Base-by-base conservation (phyloP, 768 basidiomycete genomes). In the Podaxis mareebaensis region DNA sequence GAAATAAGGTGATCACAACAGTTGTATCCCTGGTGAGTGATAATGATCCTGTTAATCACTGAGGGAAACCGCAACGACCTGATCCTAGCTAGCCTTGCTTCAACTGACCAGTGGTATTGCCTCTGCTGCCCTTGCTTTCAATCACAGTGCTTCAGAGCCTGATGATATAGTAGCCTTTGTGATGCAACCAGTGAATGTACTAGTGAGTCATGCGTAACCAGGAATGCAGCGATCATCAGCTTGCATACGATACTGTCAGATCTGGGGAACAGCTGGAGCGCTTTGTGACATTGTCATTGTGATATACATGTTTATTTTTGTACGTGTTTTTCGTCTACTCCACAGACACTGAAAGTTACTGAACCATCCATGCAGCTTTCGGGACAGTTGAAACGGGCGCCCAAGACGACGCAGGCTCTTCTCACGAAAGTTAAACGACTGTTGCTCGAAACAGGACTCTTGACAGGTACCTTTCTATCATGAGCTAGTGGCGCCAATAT, bases 251-350 rank as follows among this genome's bases (percentile, higher is more conserved):
- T 8, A 13, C 7, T 26, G 12, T 33, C n/a, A 49, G 58, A 24
- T 5, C 2, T 58, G 58, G 58, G 58, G 44, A 13, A 3, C 46
- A 13, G 6, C 30, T 33, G 58, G 58, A 8, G 28, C 17, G n/a
- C 4, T 48, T 15, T 58, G 58, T 36, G 58, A 58, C 33, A 17
- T 58, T 48, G 15, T 58, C 26, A 58, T 58, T 11, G 30, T 30
- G 12, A 20, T 46, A 17, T 58, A 58, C 46, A 58, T 58, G 58
- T 58, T 48, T 30, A 20, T 28, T 22, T 58, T 58, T n/a, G 58
- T 51, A 49, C 6, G 58, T 49, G 36, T 10, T 22, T 40, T 20
- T 20, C 13, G 0, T 3, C 33, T 5, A 38, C 20, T 36, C 33
- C 15, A 55, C 33, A 3, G 33, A 7, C 17, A 4, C 30, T 39